A percentile compares a stretch with the other conserved stretches of the same genome.
These are phyloP conservation scores for Globisporangium nodosum DNA, from an alignment of 352 stramenopile genomes.

Conservation along the genomic window DNA sequence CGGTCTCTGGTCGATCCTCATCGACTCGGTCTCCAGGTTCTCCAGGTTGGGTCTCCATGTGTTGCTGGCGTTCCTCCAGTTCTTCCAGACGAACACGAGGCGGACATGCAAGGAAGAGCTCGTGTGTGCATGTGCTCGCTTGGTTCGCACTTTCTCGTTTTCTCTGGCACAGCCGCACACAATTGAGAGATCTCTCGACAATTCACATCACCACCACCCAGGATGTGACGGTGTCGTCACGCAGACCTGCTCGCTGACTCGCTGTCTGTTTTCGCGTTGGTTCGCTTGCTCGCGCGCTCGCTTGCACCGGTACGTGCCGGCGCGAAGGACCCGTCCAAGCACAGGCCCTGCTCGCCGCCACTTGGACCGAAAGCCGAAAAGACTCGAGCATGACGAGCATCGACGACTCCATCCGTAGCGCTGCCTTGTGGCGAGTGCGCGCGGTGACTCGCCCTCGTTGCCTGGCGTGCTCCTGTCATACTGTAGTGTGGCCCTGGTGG, in stretches of 20 bases:
- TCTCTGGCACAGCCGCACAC: too few species aligned
- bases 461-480: neutral
- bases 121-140: too few species aligned
- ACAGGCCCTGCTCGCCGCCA: neutral
- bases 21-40: too few species aligned
- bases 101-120: too few species aligned
- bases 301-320: neutral
- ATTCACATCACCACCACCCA: too few species aligned
- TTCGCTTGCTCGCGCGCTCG: neutral
- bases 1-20: too few species aligned
- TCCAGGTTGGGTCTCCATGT: too few species aligned
- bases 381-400: neutral
- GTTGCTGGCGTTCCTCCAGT: too few species aligned
- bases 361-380: neutral
- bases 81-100: too few species aligned
- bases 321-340: neutral
- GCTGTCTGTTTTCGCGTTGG: neutral
- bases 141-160: too few species aligned
- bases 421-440: neutral
- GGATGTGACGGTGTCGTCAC: neutral
- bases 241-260: neutral
- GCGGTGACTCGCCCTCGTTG: neutral
- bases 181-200: too few species aligned
- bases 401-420: neutral
- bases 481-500: neutral